Evolutionary conservation across 1,139 yeast species (phyloP), one percentile per base, ranked within the genome.

Genomic region (Waltiozyma solani): DNA sequence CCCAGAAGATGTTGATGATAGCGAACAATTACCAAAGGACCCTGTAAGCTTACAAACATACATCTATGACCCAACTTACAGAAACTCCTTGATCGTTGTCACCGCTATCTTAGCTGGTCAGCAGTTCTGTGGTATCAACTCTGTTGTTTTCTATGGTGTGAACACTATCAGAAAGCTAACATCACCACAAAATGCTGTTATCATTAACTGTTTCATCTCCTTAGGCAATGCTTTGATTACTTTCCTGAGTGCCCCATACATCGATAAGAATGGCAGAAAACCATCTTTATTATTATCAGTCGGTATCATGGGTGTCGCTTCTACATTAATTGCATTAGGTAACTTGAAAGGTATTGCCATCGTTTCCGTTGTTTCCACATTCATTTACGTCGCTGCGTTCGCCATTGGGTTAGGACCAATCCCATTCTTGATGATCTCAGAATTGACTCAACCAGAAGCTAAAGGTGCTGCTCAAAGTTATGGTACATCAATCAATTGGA

Each of bases 331-430:
- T 58, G 80, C 85, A 1, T 38, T 73, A 19, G 93, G 95, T 3
- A 79, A 86, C 34, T 59, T 74, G 9, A 50, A 59, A 27, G 60
- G 67, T 9, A 64, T 63, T 44, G 66, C 86, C 0, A 25, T 66
- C 0, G 47, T 83, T 14, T 71, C 93, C 1, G 77, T 85, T 1
- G 40, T 72, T 0, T 78, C 91, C 2, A 79, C 89, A 0, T 73
- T 84, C 41, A 58, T 73, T 2, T 87, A 85, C 57, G 87, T 89
- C 37, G 75, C 81, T 1, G 74, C 86, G 32, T 91, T 89, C 63
- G 97, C 96, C 0, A 63, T 82, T 35, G 98, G 98, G 0, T 59
- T 87, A 44, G 98, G 98, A 0, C 97, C 98, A 13, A 85, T 91
- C 38, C 97, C 98, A 26, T 89, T 89, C 61, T 63, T 89, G 47